phyloP scores from a whole-genome alignment of 2,329 filamentous ascomycete species.

The Nannizziopsis barbatae region DNA sequence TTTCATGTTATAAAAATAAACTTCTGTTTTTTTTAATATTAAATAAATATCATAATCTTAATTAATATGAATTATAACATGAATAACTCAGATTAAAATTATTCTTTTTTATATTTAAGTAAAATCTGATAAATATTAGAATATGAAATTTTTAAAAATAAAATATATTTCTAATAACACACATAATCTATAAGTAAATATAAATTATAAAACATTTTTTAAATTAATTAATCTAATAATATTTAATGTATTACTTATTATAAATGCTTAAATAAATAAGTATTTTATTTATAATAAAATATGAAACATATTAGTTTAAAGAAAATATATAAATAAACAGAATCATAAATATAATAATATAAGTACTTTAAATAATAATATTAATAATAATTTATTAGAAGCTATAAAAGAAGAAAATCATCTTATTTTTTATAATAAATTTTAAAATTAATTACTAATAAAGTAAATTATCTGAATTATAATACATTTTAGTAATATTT shows the following conservation, averaged over 20 bases:
- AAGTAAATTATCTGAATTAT: slow-evolving; percentile 40
- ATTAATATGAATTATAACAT: neutral
- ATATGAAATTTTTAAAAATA: no score
- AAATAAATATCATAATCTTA: neutral
- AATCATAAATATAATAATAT: neutral
- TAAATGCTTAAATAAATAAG: no score
- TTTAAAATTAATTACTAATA: slow-evolving; percentile 39
- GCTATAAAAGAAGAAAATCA: slow-evolving; percentile 35
- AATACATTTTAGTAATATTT: slow-evolving; percentile 39
- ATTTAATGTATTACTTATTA: no score
- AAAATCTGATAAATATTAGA: no score
- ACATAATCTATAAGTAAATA: no score
- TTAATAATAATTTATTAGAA: slow-evolving; percentile 27
- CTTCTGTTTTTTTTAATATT: neutral
- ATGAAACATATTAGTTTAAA: no score
- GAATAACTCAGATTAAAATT: neutral
- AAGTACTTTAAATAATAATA: neutral
- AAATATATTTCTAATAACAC: no score
- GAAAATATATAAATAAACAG: no score
- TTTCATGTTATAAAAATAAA: neutral
- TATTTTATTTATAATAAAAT: no score
- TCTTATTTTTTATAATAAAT: slow-evolving; percentile 29
- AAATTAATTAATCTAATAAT: no score
- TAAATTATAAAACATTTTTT: no score
- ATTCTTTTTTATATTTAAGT: no score